phyloP scores from a whole-genome alignment of 768 basidiomycete genomes.

The Termitomyces sp. region DNA sequence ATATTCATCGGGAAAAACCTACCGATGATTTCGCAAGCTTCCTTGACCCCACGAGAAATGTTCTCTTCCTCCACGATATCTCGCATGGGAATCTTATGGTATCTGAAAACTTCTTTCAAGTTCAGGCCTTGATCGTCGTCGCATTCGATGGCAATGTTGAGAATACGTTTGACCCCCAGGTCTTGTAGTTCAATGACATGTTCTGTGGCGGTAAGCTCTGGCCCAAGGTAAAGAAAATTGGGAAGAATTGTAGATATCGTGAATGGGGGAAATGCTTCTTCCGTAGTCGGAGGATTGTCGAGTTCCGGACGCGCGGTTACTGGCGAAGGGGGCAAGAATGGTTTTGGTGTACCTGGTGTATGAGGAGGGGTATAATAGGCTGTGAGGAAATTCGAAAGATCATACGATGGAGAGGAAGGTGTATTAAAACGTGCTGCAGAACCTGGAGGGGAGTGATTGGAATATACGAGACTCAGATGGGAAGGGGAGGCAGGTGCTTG shows the following conservation, averaged over 20 bases:
- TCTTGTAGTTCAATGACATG: slow-evolving; percentile 71
- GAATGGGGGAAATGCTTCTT: slow-evolving; percentile 62
- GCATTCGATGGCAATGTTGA: slow-evolving; percentile 91
- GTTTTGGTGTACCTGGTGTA: slow-evolving; percentile 44
- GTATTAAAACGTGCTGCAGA: slow-evolving; percentile 42
- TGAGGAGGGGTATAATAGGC: slow-evolving; percentile 51
- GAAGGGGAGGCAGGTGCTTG: slow-evolving; percentile 47
- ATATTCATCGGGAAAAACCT: slow-evolving; percentile 22
- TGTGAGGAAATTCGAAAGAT: slow-evolving; percentile 35
- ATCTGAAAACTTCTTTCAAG: slow-evolving; percentile 66
- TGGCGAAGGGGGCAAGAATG: slow-evolving; percentile 39
- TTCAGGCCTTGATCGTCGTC: slow-evolving; percentile 74
- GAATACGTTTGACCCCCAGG: slow-evolving; percentile 78
- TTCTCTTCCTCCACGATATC: slow-evolving; percentile 95
- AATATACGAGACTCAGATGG: slow-evolving; percentile 54
- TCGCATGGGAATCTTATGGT: slow-evolving; percentile 85
- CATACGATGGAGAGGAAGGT: slow-evolving; percentile 28
- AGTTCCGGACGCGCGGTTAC: slow-evolving; percentile 60
- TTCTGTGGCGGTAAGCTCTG: slow-evolving; percentile 69
- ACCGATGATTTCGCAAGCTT: slow-evolving; percentile 87
- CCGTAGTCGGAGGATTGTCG: slow-evolving; percentile 53
- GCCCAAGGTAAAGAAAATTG: slow-evolving; percentile 85
- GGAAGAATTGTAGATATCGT: slow-evolving; percentile 89
- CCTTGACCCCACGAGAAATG: slow-evolving; percentile 72
- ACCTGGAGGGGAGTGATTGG: slow-evolving; percentile 51